phyloP scores from a whole-genome alignment of 2,329 filamentous ascomycete species.

The Diaporthe sp. region DNA sequence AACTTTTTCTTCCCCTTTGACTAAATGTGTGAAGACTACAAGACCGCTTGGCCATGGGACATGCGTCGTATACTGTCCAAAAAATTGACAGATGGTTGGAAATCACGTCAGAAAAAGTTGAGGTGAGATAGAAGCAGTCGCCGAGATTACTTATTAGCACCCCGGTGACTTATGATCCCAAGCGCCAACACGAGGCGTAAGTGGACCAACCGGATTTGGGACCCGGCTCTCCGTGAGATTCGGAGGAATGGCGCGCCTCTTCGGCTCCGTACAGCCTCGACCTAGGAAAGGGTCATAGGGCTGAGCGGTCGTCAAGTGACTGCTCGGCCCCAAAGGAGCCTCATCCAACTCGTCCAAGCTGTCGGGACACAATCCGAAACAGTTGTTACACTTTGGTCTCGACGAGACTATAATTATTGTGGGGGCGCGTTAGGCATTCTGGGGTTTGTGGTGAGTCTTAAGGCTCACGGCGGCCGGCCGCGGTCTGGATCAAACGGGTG shows the following conservation, averaged over 20 bases:
- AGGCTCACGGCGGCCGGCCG: neutral
- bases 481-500: conserved; percentile 1
- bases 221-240: neutral
- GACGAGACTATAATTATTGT: neutral
- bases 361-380: neutral
- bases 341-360: neutral
- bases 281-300: neutral
- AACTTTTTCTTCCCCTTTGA: too few species aligned
- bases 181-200: neutral
- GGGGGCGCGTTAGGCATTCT: neutral
- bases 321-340: neutral
- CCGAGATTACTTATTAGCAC: neutral
- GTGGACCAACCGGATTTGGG: neutral
- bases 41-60: neutral
- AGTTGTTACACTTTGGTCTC: neutral
- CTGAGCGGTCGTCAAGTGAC: neutral
- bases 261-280: neutral
- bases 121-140: neutral
- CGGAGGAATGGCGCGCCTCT: neutral
- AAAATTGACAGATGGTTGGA: neutral
- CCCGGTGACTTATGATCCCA: neutral
- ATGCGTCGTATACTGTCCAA: neutral
- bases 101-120: neutral
- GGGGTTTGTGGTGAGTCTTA: neutral
- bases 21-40: neutral